phyloP scores from a whole-genome alignment of 2,329 filamentous ascomycete genomes.

The Hymenoscyphus linearis region DNA sequence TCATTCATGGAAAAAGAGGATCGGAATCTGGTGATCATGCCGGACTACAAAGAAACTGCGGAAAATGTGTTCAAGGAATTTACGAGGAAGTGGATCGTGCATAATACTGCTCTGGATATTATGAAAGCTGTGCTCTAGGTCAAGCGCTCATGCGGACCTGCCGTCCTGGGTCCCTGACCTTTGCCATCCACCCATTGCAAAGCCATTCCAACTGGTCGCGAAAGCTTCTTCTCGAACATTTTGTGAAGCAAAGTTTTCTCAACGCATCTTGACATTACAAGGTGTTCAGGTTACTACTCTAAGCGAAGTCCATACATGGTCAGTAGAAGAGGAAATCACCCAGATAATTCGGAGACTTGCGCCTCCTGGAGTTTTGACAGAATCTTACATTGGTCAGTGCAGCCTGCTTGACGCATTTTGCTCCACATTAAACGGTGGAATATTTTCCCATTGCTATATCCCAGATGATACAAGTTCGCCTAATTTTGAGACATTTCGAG shows the following conservation, averaged over 20 bases:
- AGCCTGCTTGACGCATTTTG: neutral
- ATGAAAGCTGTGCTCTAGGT: neutral
- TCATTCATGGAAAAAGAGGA: neutral
- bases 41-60: neutral
- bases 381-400: no score
- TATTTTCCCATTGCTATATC: neutral
- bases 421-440: neutral
- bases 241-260: neutral
- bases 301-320: no score
- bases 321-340: no score
- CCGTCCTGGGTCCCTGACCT: neutral
- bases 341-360: no score
- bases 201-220: neutral
- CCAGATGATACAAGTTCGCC: neutral
- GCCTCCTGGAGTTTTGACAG: no score
- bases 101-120: neutral
- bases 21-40: neutral
- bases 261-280: neutral
- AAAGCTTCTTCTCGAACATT: neutral
- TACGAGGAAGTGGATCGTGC: neutral
- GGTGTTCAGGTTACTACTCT: no score
- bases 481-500: neutral
- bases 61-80: neutral
- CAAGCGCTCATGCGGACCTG: neutral
- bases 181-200: neutral